These are phyloP conservation scores for Rosa hybrid DNA, from an alignment of 331 rosid species.

Conservation along the genomic window DNA sequence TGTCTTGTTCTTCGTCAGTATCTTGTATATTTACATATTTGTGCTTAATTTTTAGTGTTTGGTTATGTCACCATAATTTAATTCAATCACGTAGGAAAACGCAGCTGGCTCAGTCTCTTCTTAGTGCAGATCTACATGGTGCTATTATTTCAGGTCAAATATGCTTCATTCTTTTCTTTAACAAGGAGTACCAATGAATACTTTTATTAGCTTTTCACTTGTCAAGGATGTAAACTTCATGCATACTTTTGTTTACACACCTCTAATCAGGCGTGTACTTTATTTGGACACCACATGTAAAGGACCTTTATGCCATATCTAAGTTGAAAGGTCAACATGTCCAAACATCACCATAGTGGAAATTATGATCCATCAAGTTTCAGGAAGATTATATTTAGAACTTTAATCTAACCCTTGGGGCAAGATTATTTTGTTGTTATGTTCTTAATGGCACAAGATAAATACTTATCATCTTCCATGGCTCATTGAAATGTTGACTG, in stretches of 20 bases:
- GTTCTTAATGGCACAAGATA: neutral
- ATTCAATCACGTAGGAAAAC: constrained; percentile 56
- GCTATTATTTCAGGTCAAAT: constrained; percentile 68
- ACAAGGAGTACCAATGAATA: neutral
- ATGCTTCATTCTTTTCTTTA: neutral
- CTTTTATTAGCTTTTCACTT: neutral
- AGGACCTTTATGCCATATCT: neutral
- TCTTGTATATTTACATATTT: constrained; percentile 9
- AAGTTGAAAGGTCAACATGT: neutral
- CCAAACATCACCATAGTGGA: neutral
- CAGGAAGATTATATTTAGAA: neutral
- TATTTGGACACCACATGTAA: neutral
- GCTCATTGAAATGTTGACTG: neutral
- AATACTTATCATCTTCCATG: neutral
- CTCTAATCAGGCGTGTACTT: neutral
- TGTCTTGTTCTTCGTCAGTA: constrained; percentile 19
- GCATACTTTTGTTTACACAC: neutral
- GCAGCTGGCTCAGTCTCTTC: constrained; percentile 72
- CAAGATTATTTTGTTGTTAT: too few species aligned
- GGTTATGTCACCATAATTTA: constrained; percentile 24
- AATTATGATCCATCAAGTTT: neutral
- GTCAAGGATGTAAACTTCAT: neutral
- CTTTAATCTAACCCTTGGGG: neutral
- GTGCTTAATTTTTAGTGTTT: constrained; percentile 7
- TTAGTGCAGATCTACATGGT: constrained; percentile 84